These are phyloP conservation scores for Globisporangium abappressorium DNA, from an alignment of 352 stramenopile species.

Conservation along the genomic window DNA sequence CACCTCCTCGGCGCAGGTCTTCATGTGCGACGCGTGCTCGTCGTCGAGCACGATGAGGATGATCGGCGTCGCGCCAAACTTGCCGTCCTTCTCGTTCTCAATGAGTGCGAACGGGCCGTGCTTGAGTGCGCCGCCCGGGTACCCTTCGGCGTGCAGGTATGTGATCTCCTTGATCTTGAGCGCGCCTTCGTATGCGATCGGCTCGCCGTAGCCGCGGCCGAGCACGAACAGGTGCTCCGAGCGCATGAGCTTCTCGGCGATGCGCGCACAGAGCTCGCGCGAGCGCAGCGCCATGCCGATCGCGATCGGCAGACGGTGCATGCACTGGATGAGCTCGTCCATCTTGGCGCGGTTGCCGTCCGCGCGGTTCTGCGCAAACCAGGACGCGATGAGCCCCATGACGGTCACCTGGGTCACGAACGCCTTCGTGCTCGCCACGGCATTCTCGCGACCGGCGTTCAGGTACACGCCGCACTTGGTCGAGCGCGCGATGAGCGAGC, in stretches of 20 bases:
- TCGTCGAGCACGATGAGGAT: slow-evolving; percentile 98
- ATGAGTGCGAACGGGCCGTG: slow-evolving; percentile 99
- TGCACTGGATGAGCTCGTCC: slow-evolving; percentile 90
- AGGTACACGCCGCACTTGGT: slow-evolving; percentile 96
- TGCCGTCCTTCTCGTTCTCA: slow-evolving; percentile 90
- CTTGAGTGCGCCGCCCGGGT: slow-evolving; percentile 97
- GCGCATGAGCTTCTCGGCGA: slow-evolving; percentile 85
- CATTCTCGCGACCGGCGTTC: slow-evolving; percentile 97
- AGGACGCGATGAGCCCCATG: slow-evolving; percentile 87
- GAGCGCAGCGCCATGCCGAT: slow-evolving; percentile 97
- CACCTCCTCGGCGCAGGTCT: slow-evolving; percentile 94
- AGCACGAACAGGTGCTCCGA: slow-evolving; percentile 96
- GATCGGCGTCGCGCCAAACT: slow-evolving; percentile 95
- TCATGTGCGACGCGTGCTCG: slow-evolving; percentile 95
- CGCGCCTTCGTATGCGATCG: slow-evolving; percentile 96
- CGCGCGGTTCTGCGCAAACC: slow-evolving; percentile 89
- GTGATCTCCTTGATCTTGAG: slow-evolving; percentile 99
- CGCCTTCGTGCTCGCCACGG: slow-evolving; percentile 98
- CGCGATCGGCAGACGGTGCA: slow-evolving; percentile 97
- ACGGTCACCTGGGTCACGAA: slow-evolving; percentile 97
- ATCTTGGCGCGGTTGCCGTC: slow-evolving; percentile 85
- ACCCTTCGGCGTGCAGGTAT: slow-evolving; percentile 98
- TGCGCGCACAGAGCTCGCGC: slow-evolving; percentile 86
- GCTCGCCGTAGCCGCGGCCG: slow-evolving; percentile 92
- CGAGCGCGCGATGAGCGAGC: slow-evolving; percentile 94